Evolutionary conservation across 148 eudicot genomes (phyloP).

Genomic region (Rheum nobile): DNA sequence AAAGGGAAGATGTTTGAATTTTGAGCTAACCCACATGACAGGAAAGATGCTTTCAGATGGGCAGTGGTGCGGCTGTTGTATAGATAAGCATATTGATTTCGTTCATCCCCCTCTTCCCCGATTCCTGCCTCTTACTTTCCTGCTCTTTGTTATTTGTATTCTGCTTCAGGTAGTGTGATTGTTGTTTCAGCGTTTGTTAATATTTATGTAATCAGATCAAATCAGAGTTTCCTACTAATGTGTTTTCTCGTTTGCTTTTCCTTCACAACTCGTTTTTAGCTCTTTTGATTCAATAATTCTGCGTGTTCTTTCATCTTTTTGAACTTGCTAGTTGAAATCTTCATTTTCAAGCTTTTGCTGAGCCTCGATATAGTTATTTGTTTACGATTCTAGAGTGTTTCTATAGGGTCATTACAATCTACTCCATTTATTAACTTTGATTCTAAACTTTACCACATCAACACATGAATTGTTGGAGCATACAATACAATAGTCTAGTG

Average conservation of each 20-base stretch:
- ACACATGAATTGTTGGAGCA: too few species aligned
- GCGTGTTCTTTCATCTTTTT: background rate
- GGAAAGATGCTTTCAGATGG: constrained; percentile 20
- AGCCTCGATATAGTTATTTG: too few species aligned
- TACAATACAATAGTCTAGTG: background rate
- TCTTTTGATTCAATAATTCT: background rate
- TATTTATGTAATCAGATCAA: constrained; percentile 42
- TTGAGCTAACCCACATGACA: constrained; percentile 50
- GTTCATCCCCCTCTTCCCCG: background rate
- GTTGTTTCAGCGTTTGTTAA: constrained; percentile 45
- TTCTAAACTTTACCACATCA: too few species aligned
- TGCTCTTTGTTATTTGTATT: constrained; percentile 29
- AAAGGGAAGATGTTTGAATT: constrained; percentile 18
- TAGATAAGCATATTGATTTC: constrained; percentile 42
- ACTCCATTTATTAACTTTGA: too few species aligned
- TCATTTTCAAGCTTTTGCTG: background rate
- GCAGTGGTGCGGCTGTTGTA: constrained; percentile 48
- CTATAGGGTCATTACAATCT: too few species aligned
- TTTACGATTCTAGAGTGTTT: too few species aligned
- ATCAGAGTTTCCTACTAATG: constrained; percentile 7
- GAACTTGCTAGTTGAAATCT: background rate
- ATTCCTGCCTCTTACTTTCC: background rate
- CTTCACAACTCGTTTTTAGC: background rate
- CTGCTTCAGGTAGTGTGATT: constrained; percentile 43
- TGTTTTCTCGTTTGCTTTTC: background rate